Conservation (phyloP, 768 basidiomycete species). For the Lyophyllum decastes region DNA sequence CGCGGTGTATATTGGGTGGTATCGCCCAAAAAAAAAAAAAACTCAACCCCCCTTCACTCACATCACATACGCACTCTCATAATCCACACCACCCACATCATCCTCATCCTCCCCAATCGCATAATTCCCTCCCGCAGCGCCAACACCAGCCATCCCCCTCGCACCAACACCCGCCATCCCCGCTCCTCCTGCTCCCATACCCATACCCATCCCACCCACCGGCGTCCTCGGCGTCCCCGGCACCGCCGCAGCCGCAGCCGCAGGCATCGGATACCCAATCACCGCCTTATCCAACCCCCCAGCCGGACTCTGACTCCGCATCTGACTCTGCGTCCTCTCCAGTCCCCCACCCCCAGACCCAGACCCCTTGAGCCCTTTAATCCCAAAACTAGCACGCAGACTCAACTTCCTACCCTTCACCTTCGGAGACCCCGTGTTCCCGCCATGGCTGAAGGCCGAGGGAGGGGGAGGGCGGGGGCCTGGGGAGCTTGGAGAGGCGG, state of each 20-base stretch:
- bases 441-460: not conserved
- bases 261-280: conserved; percentile 27
- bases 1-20: too few relatives aligned
- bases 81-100: conserved; percentile 8
- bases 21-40: not conserved
- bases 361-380: not conserved
- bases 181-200: too few relatives aligned
- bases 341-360: conserved; percentile 2
- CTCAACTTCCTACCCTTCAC: conserved; percentile 12
- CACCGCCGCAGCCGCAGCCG: not conserved
- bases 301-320: too few relatives aligned
- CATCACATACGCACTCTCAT: conserved; percentile 10
- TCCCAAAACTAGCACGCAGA: conserved; percentile 11
- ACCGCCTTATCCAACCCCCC: conserved; percentile 1
- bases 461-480: not conserved
- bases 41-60: not conserved
- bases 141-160: conserved; percentile 9
- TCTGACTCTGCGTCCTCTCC: conserved; percentile 4
- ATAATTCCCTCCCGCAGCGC: conserved; percentile 29
- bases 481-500: not conserved
- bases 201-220: conserved; percentile 8
- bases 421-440: not conserved
- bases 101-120: conserved; percentile 35
- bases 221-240: not conserved
- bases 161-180: conserved; percentile 15